Conservation (phyloP, 129 eudicot genomes). For the Helichrysum umbraculigerum region DNA sequence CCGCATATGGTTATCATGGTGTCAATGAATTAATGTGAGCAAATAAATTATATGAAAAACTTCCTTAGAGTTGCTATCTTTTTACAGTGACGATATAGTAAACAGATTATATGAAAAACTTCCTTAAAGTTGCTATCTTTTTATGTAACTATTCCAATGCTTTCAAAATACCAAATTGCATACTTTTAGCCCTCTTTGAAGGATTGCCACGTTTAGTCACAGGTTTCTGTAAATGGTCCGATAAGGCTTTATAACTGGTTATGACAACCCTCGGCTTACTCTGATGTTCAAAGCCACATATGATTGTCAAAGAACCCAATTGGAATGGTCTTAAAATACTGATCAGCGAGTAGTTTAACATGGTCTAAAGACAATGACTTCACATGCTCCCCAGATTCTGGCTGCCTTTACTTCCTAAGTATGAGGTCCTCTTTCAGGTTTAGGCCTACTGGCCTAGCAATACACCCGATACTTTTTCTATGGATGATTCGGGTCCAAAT, state of each 20-base stretch:
- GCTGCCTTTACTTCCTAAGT: neutral
- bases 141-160: neutral
- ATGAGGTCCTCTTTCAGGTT: neutral
- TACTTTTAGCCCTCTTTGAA: neutral
- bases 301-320: neutral
- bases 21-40: too few relatives aligned
- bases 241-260: neutral
- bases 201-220: neutral
- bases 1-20: too few relatives aligned
- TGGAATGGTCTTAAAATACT: neutral
- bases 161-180: too few relatives aligned
- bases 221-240: neutral
- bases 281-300: neutral
- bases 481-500: neutral
- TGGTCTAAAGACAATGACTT: neutral
- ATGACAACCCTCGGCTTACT: neutral
- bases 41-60: neutral
- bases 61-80: neutral
- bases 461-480: too few relatives aligned
- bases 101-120: neutral
- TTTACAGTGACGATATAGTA: neutral
- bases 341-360: neutral
- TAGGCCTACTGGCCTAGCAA: neutral
- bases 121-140: neutral
- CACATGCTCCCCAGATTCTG: neutral